Conservation (phyloP, 352 stramenopile species). For the Globisporangium megalacanthum region DNA sequence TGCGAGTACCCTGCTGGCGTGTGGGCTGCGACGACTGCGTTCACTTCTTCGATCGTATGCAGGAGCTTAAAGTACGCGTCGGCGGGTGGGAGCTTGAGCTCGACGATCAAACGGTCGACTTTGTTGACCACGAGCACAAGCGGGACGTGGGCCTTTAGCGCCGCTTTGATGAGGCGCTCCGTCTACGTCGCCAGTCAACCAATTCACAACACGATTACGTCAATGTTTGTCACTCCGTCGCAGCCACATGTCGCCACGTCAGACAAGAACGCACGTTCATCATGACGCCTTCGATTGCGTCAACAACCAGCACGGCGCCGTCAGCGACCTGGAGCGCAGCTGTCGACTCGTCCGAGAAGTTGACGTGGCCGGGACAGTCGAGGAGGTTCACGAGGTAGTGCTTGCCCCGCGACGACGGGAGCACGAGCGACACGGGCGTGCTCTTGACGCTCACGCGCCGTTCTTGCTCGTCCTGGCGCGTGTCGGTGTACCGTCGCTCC, state of each 20-base stretch:
- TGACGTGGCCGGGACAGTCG: slow-evolving; percentile 96
- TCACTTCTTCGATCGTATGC: slow-evolving; percentile 97
- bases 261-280: slow-evolving; percentile 73
- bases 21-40: slow-evolving; percentile 84
- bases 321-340: slow-evolving; percentile 92
- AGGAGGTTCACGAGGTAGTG: slow-evolving; percentile 95
- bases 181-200: slow-evolving; percentile 51
- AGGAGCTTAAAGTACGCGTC: slow-evolving; percentile 99
- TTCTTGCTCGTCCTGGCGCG: slow-evolving; percentile 95
- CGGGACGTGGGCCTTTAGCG: slow-evolving; percentile 85
- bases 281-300: slow-evolving; percentile 98
- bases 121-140: slow-evolving; percentile 97
- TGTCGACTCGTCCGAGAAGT: slow-evolving; percentile 96
- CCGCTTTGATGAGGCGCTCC: slow-evolving; percentile 92
- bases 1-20: slow-evolving; percentile 35
- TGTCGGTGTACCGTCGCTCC: slow-evolving; percentile 94
- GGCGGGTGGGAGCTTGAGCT: slow-evolving; percentile 96
- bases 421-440: slow-evolving; percentile 93
- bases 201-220: background rate
- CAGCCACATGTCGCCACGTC: background rate
- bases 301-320: slow-evolving; percentile 94
- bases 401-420: slow-evolving; percentile 93
- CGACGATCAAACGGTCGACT: slow-evolving; percentile 97
- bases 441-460: slow-evolving; percentile 96
- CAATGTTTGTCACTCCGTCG: background rate